A percentile compares a stretch with the other conserved stretches of the same genome.
Evolutionary conservation across 345 rosid genomes (phyloP).

Genomic region (Aquilaria yunnanensis): DNA sequence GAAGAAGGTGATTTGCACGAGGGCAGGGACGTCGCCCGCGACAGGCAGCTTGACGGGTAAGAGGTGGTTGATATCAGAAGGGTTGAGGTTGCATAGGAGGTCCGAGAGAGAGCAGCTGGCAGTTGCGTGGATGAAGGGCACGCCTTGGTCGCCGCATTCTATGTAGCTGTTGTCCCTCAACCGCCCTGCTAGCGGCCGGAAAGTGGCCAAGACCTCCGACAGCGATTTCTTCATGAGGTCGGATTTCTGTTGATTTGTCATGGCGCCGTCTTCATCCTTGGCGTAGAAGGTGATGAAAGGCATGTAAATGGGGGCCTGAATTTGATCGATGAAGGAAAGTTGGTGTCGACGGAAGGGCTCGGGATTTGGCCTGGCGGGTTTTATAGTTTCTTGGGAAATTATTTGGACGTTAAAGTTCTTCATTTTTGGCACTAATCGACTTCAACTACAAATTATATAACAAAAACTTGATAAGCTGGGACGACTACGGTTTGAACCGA

Average conservation of each 20-base stretch:
- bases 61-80: constrained; percentile 1
- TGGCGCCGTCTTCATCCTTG: not conserved
- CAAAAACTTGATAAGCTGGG: too few relatives aligned
- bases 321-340: too few relatives aligned
- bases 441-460: too few relatives aligned
- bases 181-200: constrained; percentile 1
- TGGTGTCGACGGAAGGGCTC: too few relatives aligned
- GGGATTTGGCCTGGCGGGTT: too few relatives aligned
- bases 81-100: constrained; percentile 1
- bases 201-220: constrained; percentile 1
- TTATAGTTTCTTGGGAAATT: too few relatives aligned
- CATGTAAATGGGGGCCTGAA: not conserved
- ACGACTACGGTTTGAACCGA: too few relatives aligned
- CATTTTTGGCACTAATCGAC: too few relatives aligned
- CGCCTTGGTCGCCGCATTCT: not conserved
- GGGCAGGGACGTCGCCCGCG: not conserved
- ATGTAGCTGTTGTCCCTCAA: not conserved
- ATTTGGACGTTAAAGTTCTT: too few relatives aligned
- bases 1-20: constrained; percentile 5
- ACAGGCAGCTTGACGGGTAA: constrained; percentile 6
- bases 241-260: not conserved
- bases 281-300: constrained; percentile 2
- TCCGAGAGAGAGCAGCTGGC: constrained; percentile 6
- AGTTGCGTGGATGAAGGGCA: not conserved
- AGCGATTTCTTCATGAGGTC: not conserved